Percentiles rank a stretch among this genome's conserved stretches.
phyloP scores from a whole-genome alignment of 208 protist species.

The Wallacemonas sp. region DNA sequence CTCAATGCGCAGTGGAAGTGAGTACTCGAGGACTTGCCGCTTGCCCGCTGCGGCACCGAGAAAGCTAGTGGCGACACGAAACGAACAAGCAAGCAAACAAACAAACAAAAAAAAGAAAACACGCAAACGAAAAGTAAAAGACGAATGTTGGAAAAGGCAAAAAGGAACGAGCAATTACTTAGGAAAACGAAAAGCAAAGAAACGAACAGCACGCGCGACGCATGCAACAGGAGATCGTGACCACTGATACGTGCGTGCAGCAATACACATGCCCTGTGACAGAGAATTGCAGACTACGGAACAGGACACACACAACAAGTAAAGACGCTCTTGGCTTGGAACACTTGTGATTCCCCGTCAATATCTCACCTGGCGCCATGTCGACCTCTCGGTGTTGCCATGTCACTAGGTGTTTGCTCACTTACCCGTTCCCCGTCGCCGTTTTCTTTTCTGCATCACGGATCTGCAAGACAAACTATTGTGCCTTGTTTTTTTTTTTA shows the following conservation, averaged over 20 bases:
- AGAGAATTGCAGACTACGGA: no score
- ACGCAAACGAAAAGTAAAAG: background rate
- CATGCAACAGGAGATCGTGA: no score
- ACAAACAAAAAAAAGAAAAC: background rate
- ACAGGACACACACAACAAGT: background rate
- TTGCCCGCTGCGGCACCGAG: background rate
- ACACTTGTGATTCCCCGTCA: background rate
- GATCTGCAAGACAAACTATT: no score
- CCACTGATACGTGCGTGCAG: background rate
- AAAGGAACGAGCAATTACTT: background rate
- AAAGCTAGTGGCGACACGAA: background rate
- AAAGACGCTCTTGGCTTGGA: background rate
- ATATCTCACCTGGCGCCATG: background rate
- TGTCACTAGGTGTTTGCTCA: background rate
- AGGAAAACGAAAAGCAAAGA: background rate
- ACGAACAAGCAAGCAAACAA: background rate
- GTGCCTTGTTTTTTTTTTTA: no score
- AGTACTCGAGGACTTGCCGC: background rate
- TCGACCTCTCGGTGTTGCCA: background rate
- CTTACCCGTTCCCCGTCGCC: no score
- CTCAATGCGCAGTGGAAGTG: slow-evolving; percentile 76
- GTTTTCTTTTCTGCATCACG: no score
- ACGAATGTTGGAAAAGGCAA: background rate
- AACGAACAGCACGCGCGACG: no score
- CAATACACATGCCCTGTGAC: no score